Evolutionary conservation across 257 asterid species (phyloP), one percentile per base, ranked within the genome.

Genomic region (Thymus mandschuricus): DNA sequence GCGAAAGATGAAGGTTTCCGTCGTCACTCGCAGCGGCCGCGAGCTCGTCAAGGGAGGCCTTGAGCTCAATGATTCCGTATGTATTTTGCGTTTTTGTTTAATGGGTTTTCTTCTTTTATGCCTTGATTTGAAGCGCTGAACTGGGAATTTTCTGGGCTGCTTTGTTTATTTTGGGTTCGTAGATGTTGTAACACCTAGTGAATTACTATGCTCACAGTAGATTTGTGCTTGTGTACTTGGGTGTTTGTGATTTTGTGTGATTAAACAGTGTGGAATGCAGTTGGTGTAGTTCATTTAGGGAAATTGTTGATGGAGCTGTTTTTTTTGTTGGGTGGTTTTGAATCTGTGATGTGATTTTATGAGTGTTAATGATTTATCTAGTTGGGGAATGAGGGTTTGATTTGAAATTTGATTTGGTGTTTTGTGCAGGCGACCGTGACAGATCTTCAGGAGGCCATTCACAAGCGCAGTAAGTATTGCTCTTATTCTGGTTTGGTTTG

Each of bases 391-490:
- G 34, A 5, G 68, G 60, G 28, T 58, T 13, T 75, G 74, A 28
- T 68, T 75, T 58, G 60, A 73, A 28, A 77, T 83, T 69, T 71
- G 15, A 15, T 62, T 80, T 81, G 76, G 63, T 68, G 71, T 62
- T 64, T 68, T 40, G 66, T 80, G 82, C 82, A 94, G 98, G 95
- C 93, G 30, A 89, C 97, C 58, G 98, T 91, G 51, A 81, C 95
- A 83, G 98, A 94, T 89, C 84, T 94, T 86, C 98, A 88, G 88
- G 98, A 86, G 70, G 93, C 90, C 43, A 94, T 91, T 76, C 88
- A 91, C 74, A 84, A 83, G 71, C 75, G 85, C 76, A 91, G 99
- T 94, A 69, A 83, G 97, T 33, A 7, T 77, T 73, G 55, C 40
- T 71, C 33, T 75, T 50, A n/a, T 31, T 34, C 72, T n/a, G 35